Percentiles rank a stretch among this genome's conserved stretches.
phyloP scores from a whole-genome alignment of 768 basidiomycete species.

The Agaricus subrufescens region DNA sequence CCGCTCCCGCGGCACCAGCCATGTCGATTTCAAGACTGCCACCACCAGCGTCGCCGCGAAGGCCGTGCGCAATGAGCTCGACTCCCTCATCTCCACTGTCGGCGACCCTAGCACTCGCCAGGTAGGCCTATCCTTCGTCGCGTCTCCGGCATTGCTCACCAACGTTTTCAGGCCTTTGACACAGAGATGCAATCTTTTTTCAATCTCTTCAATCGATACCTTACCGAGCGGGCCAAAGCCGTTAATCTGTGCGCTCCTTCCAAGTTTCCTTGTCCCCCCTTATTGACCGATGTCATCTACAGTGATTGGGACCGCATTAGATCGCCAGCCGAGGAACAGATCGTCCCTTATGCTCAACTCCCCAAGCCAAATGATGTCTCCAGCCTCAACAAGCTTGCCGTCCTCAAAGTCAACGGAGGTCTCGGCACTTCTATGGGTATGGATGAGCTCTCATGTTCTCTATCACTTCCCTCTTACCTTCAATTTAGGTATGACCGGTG shows the following conservation, averaged over 20 bases:
- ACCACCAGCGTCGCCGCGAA: conserved; percentile 91
- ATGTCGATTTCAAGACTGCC: conserved; percentile 98
- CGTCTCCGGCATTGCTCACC: conserved; percentile 15
- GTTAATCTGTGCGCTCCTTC: conserved; percentile 63
- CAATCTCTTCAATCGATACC: conserved; percentile 93
- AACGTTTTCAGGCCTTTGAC: conserved; percentile 62
- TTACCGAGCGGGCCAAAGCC: conserved; percentile 81
- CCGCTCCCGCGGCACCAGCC: conserved; percentile 71
- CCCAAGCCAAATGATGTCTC: conserved; percentile 51
- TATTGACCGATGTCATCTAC: conserved; percentile 5
- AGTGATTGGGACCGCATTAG: conserved; percentile 91
- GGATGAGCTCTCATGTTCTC: conserved; percentile 16
- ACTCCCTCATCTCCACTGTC: conserved; percentile 85
- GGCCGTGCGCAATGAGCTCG: conserved; percentile 98
- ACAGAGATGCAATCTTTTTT: conserved; percentile 97
- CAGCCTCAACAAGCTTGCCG: conserved; percentile 88
- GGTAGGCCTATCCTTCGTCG: conserved; percentile 36
- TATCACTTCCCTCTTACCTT: background rate
- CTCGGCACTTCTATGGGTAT: conserved; percentile 82
- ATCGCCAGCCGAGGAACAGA: conserved; percentile 80
- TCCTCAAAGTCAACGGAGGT: conserved; percentile 89
- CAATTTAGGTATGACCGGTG: conserved; percentile 69
- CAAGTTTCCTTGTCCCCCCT: conserved; percentile 5
- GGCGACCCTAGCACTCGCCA: conserved; percentile 76
- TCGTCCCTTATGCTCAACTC: conserved; percentile 77